Evolutionary conservation across 176 grass and related monocot species (phyloP), one percentile per base, ranked within the genome.

Genomic region (Lolium multiflorum): DNA sequence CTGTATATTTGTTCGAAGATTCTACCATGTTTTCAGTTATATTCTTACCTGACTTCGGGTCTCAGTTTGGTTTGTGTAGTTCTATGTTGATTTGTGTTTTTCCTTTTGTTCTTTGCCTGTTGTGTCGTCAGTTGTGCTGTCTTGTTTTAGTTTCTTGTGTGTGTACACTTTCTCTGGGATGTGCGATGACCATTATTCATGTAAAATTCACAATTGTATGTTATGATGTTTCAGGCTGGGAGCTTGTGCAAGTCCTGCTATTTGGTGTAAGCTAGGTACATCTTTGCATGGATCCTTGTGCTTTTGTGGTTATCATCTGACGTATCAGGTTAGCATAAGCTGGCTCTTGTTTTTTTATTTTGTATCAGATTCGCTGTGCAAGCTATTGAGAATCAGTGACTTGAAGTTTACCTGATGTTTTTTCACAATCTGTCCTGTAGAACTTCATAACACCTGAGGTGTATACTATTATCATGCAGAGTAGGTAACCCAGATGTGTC

Each of bases 161-260:
- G 17, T 74, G 44, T n/a, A 52, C 28, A 74, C n/a, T 73, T 75
- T 9, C 13, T 80, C 28, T 13, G 6, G 15, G 49, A 61, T 71
- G 62, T 82, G n/a, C 37, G 60, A 3, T 2, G 12, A 24, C 13
- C 46, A 51, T 75, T 51, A 31, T 75, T 75, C 14, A 76, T 76
- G 72, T 31, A 31, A 75, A 75, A 52, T 76, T 76, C 24, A 66
- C 22, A 52, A 28, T 14, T 16, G 9, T 62, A 17, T 17, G 3
- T 83, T 83, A 56, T 78, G 65, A 2, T 87, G 22, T 85, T 81
- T 56, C 79, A 65, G 74, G 79, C 9, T 60, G 65, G 49, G 54
- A 68, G 65, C 9, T 26, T 83, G 48, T 11, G 63, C 12, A 31
- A 87, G 9, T 61, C 21, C 18, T 31, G 15, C 7, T 56, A 83